Percentiles rank a stretch among this genome's conserved stretches.
Evolutionary conservation across 768 basidiomycete species (phyloP).

Genomic region (Lactifluus subvellereus): DNA sequence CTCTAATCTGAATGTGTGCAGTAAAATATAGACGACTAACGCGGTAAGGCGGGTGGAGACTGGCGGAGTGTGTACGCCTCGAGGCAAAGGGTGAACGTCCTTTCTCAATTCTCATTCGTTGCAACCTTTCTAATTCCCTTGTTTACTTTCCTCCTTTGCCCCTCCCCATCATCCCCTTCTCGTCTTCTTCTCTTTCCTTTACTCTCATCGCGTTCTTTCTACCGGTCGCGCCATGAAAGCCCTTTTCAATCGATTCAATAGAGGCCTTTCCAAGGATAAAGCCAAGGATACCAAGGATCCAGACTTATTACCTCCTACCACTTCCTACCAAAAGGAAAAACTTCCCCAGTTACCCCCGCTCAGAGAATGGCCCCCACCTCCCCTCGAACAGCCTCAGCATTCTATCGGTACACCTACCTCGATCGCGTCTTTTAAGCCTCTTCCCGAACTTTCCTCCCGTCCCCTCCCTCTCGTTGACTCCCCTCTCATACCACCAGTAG

Average conservation of each 20-base stretch:
- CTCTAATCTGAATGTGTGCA: constrained; percentile 56
- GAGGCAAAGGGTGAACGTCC: constrained; percentile 17
- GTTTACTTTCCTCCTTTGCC: constrained; percentile 13
- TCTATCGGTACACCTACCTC: constrained; percentile 30
- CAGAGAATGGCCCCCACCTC: constrained; percentile 57
- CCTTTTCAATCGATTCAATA: constrained; percentile 70
- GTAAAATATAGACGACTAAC: constrained; percentile 37
- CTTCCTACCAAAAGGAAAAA: constrained; percentile 47
- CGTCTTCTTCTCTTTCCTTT: constrained; percentile 11
- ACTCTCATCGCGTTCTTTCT: constrained; percentile 10
- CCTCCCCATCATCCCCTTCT: constrained; percentile 10
- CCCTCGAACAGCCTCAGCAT: constrained; percentile 27
- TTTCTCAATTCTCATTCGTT: constrained; percentile 10
- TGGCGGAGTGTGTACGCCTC: constrained; percentile 7
- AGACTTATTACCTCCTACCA: constrained; percentile 25
- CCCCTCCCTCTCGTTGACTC: constrained; percentile 46
- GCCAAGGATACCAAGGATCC: constrained; percentile 42
- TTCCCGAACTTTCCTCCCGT: constrained; percentile 57
- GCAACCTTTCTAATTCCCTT: constrained; percentile 19
- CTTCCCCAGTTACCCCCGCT: constrained; percentile 54
- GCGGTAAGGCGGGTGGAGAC: constrained; percentile 51
- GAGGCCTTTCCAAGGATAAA: constrained; percentile 59
- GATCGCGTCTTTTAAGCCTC: constrained; percentile 57
- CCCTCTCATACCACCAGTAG: constrained; percentile 33
- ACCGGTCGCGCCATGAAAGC: constrained; percentile 62